These are phyloP conservation scores for Lycium barbarum DNA, from an alignment of 257 asterid genomes.

Conservation along the genomic window DNA sequence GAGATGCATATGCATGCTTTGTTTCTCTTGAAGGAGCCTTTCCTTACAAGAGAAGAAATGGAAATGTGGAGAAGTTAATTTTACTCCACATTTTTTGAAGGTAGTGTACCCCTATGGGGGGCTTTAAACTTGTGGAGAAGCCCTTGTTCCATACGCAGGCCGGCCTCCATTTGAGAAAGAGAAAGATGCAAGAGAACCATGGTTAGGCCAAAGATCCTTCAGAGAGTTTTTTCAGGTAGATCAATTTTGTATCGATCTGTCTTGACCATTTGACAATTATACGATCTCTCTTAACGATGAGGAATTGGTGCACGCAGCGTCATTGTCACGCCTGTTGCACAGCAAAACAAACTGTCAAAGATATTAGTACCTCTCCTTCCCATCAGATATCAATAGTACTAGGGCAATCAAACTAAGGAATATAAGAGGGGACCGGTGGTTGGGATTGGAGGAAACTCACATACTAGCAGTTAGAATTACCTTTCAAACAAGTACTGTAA, in stretches of 20 bases:
- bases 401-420: neutral
- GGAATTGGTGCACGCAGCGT: conserved; percentile 67
- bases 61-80: conserved; percentile 27
- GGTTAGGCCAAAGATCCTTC: conserved; percentile 86
- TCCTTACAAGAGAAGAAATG: conserved; percentile 63
- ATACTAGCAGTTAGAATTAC: neutral
- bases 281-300: conserved; percentile 60
- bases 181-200: conserved; percentile 65
- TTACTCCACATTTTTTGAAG: conserved; percentile 46
- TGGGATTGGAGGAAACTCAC: neutral
- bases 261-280: conserved; percentile 34
- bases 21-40: conserved; percentile 70
- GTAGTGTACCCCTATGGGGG: conserved; percentile 64
- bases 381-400: neutral
- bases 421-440: neutral
- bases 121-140: conserved; percentile 48
- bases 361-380: conserved; percentile 55
- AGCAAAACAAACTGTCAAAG: conserved; percentile 94
- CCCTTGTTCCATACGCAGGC: conserved; percentile 52
- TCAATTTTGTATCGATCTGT: conserved; percentile 45
- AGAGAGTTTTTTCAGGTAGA: conserved; percentile 23
- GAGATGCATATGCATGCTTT: conserved; percentile 61
- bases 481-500: neutral
- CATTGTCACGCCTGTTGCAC: conserved; percentile 95
- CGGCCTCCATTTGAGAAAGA: conserved; percentile 42